These are phyloP conservation scores for Saussurea involucrata DNA, from an alignment of 129 eudicot species.

Conservation along the genomic window DNA sequence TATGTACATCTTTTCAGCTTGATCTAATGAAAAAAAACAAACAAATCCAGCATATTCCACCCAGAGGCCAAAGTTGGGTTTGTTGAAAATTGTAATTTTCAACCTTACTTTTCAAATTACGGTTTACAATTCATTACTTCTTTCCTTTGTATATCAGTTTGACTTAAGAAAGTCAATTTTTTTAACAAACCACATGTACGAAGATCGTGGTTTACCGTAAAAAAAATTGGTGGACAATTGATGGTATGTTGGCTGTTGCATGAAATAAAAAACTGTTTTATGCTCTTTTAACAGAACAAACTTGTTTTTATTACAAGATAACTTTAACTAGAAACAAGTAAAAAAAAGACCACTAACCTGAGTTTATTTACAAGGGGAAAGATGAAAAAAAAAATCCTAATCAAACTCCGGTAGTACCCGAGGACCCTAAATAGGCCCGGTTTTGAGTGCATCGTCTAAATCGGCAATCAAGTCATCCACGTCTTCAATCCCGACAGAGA, in stretches of 20 bases:
- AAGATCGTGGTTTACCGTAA: too few relatives aligned
- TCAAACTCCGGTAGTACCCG: not conserved
- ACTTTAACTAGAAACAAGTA: not conserved
- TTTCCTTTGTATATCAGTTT: too few relatives aligned
- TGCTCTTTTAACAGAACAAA: not conserved
- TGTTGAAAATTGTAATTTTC: not conserved
- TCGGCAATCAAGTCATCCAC: slow-evolving; percentile 87
- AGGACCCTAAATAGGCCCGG: slow-evolving; percentile 59
- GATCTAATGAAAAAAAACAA: too few relatives aligned
- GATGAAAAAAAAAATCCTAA: not conserved
- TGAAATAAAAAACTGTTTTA: too few relatives aligned
- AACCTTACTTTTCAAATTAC: not conserved
- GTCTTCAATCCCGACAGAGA: slow-evolving; percentile 95
- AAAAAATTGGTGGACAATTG: too few relatives aligned
- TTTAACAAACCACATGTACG: not conserved
- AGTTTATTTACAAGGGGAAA: not conserved
- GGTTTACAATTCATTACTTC: not conserved
- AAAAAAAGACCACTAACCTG: not conserved
- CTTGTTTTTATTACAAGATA: not conserved
- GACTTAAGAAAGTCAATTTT: too few relatives aligned
- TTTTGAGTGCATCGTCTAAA: slow-evolving; percentile 63
- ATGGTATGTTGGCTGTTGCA: too few relatives aligned
- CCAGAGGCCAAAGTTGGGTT: too few relatives aligned
- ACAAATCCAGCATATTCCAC: too few relatives aligned
- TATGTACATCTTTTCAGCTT: too few relatives aligned